Base-by-base conservation (phyloP, 2,329 filamentous ascomycete genomes). In the Malbranchea cinnamomea region DNA sequence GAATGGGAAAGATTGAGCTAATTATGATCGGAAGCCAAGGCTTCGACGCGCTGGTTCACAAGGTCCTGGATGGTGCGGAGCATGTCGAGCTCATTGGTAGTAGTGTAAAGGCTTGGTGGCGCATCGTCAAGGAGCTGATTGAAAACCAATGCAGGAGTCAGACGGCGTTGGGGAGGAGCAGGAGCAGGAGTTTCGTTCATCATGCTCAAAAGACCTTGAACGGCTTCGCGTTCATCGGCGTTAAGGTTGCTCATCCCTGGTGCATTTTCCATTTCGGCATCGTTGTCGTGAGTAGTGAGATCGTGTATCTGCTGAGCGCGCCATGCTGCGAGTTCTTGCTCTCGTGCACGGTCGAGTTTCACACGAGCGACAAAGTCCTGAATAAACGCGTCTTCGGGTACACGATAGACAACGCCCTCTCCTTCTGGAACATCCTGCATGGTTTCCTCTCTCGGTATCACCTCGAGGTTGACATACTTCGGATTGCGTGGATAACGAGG, bases 291-390 rank as follows among this genome's bases (percentile, higher is more conserved):
- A n/a, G 31, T 15, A 23, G 28, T 12, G 20, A 16, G 9, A 10
- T 15, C 23, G 27, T 7, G 12, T 11, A 14, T 18, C n/a, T 20
- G n/a, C 17, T 18, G 13, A 10, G 15, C 29, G 11, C 17, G 12
- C 14, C 19, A 20, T 12, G 19, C 31, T 17, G 26, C 31, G 11
- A 31, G 15, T 15, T 28, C 34, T 21, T 34, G 15, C 16, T 26
- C 19, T 30, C 32, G 35, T 25, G 25, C 35, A 31, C 25, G 30
- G 11, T 36, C 30, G 19, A 50, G 52, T 48, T 70, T 71, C 40
- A 72, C 59, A 38, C 65, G 66, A 46, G 64, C 59, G 35, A 92
- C 71, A 50, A 93, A 84, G 47, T 83, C 74, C 8, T 74, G 61
- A 44, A 78, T 67, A 41, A 84, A 63, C 20, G 74, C 73, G 43